These are phyloP conservation scores for Phytophthora palmivora DNA, from an alignment of 352 stramenopile genomes.

Conservation along the genomic window DNA sequence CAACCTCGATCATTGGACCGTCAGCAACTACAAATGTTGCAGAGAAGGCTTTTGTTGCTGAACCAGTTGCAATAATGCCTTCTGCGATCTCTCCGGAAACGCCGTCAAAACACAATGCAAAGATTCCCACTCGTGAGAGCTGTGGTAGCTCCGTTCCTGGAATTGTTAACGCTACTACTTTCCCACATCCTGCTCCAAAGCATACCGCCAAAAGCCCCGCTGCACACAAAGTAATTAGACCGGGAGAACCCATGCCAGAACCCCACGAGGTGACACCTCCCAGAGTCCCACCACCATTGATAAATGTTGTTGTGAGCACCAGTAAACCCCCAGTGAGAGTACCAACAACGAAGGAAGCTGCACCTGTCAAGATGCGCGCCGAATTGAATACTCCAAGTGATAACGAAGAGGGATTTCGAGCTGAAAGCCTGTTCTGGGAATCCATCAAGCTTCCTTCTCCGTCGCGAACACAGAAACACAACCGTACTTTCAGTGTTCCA, in stretches of 20 bases:
- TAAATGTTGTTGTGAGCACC: slow-evolving; percentile 10
- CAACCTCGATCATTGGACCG: not conserved
- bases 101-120: not conserved
- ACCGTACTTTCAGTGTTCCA: not conserved
- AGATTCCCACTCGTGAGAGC: not conserved
- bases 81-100: not conserved
- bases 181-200: not conserved
- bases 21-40: not conserved
- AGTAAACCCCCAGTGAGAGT: not conserved
- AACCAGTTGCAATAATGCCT: not conserved
- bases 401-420: slow-evolving; percentile 19
- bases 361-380: slow-evolving; percentile 1
- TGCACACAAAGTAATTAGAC: slow-evolving; percentile 1
- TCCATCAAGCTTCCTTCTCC: slow-evolving; percentile 4
- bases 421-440: slow-evolving; percentile 34
- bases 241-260: slow-evolving; percentile 22
- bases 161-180: not conserved
- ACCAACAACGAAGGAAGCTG: not conserved
- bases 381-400: slow-evolving; percentile 19
- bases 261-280: slow-evolving; percentile 1
- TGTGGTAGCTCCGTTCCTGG: not conserved
- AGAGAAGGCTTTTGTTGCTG: not conserved
- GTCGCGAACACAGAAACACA: not conserved
- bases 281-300: slow-evolving; percentile 1
- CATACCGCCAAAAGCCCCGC: not conserved